Evolutionary conservation across 2,329 filamentous ascomycete species (phyloP), one percentile per base, ranked within the genome.

Genomic region (Pleurostoma richardsiae): DNA sequence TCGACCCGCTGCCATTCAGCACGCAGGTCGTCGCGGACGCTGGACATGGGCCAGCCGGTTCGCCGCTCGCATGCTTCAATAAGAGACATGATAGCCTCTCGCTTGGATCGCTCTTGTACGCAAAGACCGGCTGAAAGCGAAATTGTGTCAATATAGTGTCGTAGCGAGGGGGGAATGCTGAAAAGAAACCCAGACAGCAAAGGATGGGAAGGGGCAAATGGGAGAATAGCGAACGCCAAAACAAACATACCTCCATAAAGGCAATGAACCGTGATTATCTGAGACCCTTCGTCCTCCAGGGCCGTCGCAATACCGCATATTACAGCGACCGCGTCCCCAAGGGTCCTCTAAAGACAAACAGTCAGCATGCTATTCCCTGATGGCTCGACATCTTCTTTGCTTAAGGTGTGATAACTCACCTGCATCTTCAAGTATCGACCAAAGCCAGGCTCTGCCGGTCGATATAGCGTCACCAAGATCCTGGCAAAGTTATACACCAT

Each of bases 401-500:
- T 69, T 63, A 6, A 75, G 63, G n/a, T 62, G 58, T 46, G 66
- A 67, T 51, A 74, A 69, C 19, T 70, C 56, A 26, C 64, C 58
- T 39, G 69, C 52, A 52, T 74, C 77, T 8, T 64, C 59, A 33
- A 69, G 51, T 74, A 77, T 8, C 74, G 74, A 11, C 72, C 63
- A 41, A 75, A 69, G 0, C 74, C 76, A 2, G 73, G 72, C 41
- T 75, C 69, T 44, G 80, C 72, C 42, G 80, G 66, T 1, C 77
- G 61, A 2, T 80, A 66, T 0, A 82, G 60, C 40, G 80, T 75
- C 7, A 71, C 67, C 1, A 77, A 75, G 49, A 79, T 74, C 7
- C 72, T 67, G 1, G 76, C 74, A 49, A 78, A 73, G 52, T 70
- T 69, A 52, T 76, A 72, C n/a, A 72, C 68, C 52, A 80, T 77